Evolutionary conservation across 2,329 filamentous ascomycete species (phyloP), one percentile per base, ranked within the genome.

Genomic region (Pseudogymnoascus sp.): DNA sequence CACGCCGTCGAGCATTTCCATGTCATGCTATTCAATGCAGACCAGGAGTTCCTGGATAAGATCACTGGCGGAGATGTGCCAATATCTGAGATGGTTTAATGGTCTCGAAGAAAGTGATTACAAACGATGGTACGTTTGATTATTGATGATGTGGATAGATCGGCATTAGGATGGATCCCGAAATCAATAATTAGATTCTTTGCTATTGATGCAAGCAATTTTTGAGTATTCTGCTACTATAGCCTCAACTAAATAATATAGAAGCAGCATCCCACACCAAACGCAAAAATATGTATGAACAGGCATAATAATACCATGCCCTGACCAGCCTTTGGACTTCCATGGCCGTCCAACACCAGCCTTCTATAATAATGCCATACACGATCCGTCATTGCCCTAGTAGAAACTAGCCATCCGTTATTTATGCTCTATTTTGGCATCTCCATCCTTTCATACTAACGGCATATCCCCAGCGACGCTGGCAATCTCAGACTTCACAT

Each of bases 1-100:
- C 85, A 91, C 69, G 85, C 89, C 0, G 84, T 97, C 10, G 92
- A 97, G 78, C 93, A 97, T 73, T 94, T 97, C 71, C 93, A 97
- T 74, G 88, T 97, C 71, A 92, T 97, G 91, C 78, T 97, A 61
- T 89, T 87, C 73, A 81, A 90, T 68, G 87, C 92, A 0, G 86
- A 93, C 68, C 78, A 80, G 39, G 80, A 78, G 3, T 91, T 95
- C 67, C 75, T 96, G 52, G 77, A 78, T 60, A 77, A 84, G 62
- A 81, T 96, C 65, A 96, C 91, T 5, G 78, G 84, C 38, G 88
- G 86, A 11, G 91, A 96, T 76, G 78, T 88, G 49, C 86, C 90
- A 1, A 78, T 89, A 70, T 81, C 80, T 66, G 77, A 78, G 63
- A 81, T 11, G 14, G 29, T 55, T 10, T 55, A 21, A 33, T 10